These are phyloP conservation scores for Punica granatum DNA, from an alignment of 345 rosid genomes.

Conservation along the genomic window DNA sequence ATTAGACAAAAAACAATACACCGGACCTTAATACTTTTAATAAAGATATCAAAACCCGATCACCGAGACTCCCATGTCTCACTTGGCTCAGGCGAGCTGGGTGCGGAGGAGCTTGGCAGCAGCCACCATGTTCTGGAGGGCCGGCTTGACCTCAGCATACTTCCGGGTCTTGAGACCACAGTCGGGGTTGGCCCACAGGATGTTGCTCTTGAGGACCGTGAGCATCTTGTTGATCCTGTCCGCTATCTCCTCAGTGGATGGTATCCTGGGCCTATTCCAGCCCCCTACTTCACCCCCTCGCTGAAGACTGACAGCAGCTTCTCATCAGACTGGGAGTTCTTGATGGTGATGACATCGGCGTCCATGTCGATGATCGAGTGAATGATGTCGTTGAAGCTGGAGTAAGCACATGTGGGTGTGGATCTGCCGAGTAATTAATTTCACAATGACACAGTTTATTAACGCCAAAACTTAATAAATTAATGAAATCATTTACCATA, in stretches of 20 bases:
- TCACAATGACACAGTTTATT: background rate
- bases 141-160: slow-evolving; percentile 83
- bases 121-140: slow-evolving; percentile 74
- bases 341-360: slow-evolving; percentile 60
- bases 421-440: slow-evolving; percentile 42
- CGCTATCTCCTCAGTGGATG: slow-evolving; percentile 78
- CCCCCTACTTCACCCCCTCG: slow-evolving; percentile 86
- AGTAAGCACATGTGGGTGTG: slow-evolving; percentile 66
- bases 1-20: too few species aligned
- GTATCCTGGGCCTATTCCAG: slow-evolving; percentile 94
- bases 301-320: slow-evolving; percentile 90
- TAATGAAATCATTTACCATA: background rate
- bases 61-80: slow-evolving; percentile 13
- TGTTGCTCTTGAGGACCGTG: slow-evolving; percentile 69
- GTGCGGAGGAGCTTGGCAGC: slow-evolving; percentile 86
- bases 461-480: background rate
- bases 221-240: slow-evolving; percentile 87
- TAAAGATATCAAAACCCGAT: too few species aligned
- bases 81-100: slow-evolving; percentile 74
- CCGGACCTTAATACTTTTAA: too few species aligned
- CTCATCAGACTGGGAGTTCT: slow-evolving; percentile 94
- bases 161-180: slow-evolving; percentile 90
- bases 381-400: slow-evolving; percentile 56
- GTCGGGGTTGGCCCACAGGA: slow-evolving; percentile 96
- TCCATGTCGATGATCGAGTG: slow-evolving; percentile 56